Evolutionary conservation across 2,329 filamentous ascomycete genomes (phyloP), one percentile per base, ranked within the genome.

Genomic region (Phyllosticta citriasiana): DNA sequence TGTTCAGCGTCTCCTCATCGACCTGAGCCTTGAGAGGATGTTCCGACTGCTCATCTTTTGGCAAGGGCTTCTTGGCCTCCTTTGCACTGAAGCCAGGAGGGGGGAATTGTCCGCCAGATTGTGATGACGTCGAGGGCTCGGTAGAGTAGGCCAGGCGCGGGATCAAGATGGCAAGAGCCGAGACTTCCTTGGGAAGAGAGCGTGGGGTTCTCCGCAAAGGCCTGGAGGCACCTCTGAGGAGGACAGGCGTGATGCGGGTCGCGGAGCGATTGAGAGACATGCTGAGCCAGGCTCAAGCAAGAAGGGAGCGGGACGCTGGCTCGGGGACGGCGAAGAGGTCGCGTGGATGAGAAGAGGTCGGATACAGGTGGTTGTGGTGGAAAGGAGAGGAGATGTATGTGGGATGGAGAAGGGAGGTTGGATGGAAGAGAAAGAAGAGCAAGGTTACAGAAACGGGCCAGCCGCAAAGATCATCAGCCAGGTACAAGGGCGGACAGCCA

Each of bases 71-170:
- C 82, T 91, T 93, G 67, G 92, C 92, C 77, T 91, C 82, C 70
- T 93, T 87, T n/a, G 89, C 80, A 72, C 94, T 92, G 80, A 96
- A 97, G 27, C 92, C 92, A 14, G 91, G 92, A 62, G 92, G 92
- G 53, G 91, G 92, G 56, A 83, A 86, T 60, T 81, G 79, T 57
- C 82, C 78, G 51, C 72, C 71, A 22, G 74, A 68, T 54, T 70
- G 70, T 22, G 79, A 76, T 50, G 79, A 76, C 19, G 79, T 80
- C 14, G 80, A 79, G 12, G 82, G 80, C 65, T 86, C 82, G 55
- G 84, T 87, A 27, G 82, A 77, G 65, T 83, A 78, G 64, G 73
- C 72, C 61, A 81, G 75, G 26, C 77, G 75, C 3, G 82, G 81
- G 22, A 86, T 71, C 60, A 85, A 71, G 58, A 85, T 80, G 52